phyloP scores from a whole-genome alignment of 2,329 filamentous ascomycete species.

The Xylogone sp. region DNA sequence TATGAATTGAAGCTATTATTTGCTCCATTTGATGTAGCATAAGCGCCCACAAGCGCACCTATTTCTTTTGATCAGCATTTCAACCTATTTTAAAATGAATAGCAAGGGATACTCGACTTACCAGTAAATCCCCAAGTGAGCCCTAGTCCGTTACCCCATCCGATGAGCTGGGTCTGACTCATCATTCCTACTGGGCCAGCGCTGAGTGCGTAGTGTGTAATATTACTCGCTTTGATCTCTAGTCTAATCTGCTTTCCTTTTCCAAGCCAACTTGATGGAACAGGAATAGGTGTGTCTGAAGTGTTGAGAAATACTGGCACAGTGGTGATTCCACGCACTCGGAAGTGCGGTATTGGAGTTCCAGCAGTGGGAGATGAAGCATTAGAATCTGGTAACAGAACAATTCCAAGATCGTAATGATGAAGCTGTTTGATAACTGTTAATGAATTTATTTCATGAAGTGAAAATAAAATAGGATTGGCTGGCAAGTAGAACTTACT shows the following conservation, averaged over 20 bases:
- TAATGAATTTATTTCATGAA: slow-evolving; percentile 11
- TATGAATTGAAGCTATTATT: slow-evolving; percentile 40
- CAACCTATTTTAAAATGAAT: too few species aligned
- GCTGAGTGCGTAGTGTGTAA: slow-evolving; percentile 15
- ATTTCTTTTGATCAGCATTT: slow-evolving; percentile 12
- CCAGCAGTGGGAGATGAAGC: neutral
- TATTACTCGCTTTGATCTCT: slow-evolving; percentile 11
- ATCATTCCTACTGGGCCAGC: slow-evolving; percentile 21
- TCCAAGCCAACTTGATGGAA: slow-evolving; percentile 7
- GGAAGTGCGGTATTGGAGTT: slow-evolving; percentile 4
- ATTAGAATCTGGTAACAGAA: slow-evolving; percentile 1
- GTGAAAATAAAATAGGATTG: slow-evolving; percentile 23
- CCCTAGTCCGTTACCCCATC: slow-evolving; percentile 19
- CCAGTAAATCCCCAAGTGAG: slow-evolving; percentile 17
- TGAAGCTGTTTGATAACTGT: slow-evolving; percentile 19
- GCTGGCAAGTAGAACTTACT: slow-evolving; percentile 48
- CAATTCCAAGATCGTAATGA: slow-evolving; percentile 36
- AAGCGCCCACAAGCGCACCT: slow-evolving; percentile 47
- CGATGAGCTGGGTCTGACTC: slow-evolving; percentile 39
- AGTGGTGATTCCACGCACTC: slow-evolving; percentile 5
- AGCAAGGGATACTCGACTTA: neutral
- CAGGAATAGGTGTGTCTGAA: slow-evolving; percentile 2
- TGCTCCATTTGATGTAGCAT: slow-evolving; percentile 49
- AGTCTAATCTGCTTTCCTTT: slow-evolving; percentile 6
- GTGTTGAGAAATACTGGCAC: neutral